Evolutionary conservation across 2,329 filamentous ascomycete genomes (phyloP), one percentile per base, ranked within the genome.

Genomic region (Huntiella bhutanensis): DNA sequence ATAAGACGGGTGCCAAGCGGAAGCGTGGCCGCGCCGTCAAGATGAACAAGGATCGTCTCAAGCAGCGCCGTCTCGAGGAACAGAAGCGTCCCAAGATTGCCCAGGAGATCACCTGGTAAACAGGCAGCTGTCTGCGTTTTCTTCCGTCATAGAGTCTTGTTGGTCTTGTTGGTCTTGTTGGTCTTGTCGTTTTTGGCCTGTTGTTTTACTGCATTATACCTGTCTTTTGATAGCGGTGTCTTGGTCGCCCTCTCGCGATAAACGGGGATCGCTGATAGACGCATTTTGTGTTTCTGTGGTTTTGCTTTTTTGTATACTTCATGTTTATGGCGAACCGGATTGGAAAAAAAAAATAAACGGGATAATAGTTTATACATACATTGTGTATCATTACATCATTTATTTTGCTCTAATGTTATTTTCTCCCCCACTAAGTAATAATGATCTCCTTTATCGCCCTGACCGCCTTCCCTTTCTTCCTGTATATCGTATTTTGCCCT

Each of bases 51-150:
- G 53, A 55, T 47, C 52, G 53, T 41, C 50, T 53, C 44, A 58
- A 60, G 52, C 57, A 58, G 55, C 62, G 64, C 54, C 60, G 76
- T 70, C 70, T 76, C 61, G 72, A 85, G 64, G 84, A 88, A 57
- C 58, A 62, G 55, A 64, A 65, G 60, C 53, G 63, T 52, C 57
- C 55, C 49, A 56, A 55, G 40, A 54, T 66, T 38, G 62, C 62
- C 50, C 61, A 66, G 57, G 60, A 65, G 49, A 54, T 66, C 48
- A 56, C 57, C n/a, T 66, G 64, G 62, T 65, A 58, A 55, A 37
- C 4, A 39, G 39, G 46, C 13, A 41, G 19, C 11, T n/a, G 22
- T 15, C 19, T 48, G 32, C 42, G n/a, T 41, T 10, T 48, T 36
- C 35, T 43, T 33, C 33, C n/a, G 36, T 38, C 8, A 17, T 33